Evolutionary conservation across 2,329 filamentous ascomycete genomes (phyloP), one percentile per base, ranked within the genome.

Genomic region (Paecilomyces formosus): DNA sequence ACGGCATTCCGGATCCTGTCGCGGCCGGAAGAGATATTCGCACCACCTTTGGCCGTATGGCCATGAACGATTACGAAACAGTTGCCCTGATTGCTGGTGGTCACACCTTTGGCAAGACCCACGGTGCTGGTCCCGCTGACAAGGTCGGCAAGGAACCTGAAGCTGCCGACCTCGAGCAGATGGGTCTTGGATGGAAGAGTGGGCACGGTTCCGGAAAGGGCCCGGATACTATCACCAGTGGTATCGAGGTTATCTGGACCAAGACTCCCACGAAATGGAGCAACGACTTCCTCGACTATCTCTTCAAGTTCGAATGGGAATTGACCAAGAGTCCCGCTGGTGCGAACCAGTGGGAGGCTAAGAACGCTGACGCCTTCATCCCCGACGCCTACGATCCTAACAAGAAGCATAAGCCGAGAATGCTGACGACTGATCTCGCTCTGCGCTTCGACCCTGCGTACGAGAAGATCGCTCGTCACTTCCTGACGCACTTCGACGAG

Each of bases 41-140:
- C 63, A 81, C 79, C 59, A 90, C 89, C 18, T 92, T 92, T 65
- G 81, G 80, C 62, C 88, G 88, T 72, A 92, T 92, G 88, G 88
- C 85, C 61, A 92, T 92, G 89, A 85, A 89, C 70, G 88, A 92
- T 70, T 85, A 89, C 75, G 89, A 92, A 79, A 92, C 89, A 0
- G 88, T 89, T 57, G 88, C 89, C 13, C 78, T 92, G 53, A 92
- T 92, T 70, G 86, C 86, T 45, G 89, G 89, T 69, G 89, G 89
- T 45, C 89, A 92, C 79, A 81, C 85, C 26, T 90, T 92, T 66
- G 89, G 89, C 67, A 92, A 92, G 83, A 90, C 88, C 0, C 89
- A 92, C 74, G 89, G 89, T 66, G 88, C 89, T 31, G 88, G 76
- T 58, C 77, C 84, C 15, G 76, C 81, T 18, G 81, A 82, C 62